Base-by-base conservation (phyloP, 2,329 filamentous ascomycete species). In the Metarhizium sp. region DNA sequence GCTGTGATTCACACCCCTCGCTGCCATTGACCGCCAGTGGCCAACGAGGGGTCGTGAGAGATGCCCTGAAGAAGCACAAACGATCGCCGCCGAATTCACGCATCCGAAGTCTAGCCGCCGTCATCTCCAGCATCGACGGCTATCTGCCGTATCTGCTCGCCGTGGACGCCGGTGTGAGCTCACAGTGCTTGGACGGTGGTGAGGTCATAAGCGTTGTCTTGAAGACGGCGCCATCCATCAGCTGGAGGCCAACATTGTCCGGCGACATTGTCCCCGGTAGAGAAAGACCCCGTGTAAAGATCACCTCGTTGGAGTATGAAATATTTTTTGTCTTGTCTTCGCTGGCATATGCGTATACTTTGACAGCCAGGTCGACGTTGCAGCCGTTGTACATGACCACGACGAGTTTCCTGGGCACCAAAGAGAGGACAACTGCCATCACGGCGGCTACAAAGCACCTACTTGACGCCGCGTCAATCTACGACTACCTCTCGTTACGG, bases 1-100 rank as follows among this genome's bases (percentile, higher is more conserved):
- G 75, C 63, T 92, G 88, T 65, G 82, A 85, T 60, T 90, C 90
- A 2, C 92, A 97, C 71, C 92, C 94, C 3, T 96, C 92, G 0
- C 79, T 99, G 46, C 90, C 91, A 29, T 81, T 92, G 63, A 81
- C 82, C 54, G 86, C 90, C 25, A 92, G 91, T 61, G 92, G 89
- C 8, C 84, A 90, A 66, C 89, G 94, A 58, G 88, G 88, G 62
- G 82, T 95, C 18, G 79, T 96, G 52, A 85, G 90, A 63, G 85
- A 92, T 69, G 81, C 85, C 2, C 78, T 99, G 58, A 97, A 97
- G 73, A 85, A 85, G 63, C 86, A 96, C 77, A 97, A 96, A 71
- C 85, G 90, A 53, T 81, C 96, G n/a, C 79, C 88, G 4, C 78
- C 87, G 8, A 68, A 81, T 10, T 84, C 88, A 29, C 88, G 90